Conservation (phyloP, 768 basidiomycete species). For the Hypsizygus marmoreus region DNA sequence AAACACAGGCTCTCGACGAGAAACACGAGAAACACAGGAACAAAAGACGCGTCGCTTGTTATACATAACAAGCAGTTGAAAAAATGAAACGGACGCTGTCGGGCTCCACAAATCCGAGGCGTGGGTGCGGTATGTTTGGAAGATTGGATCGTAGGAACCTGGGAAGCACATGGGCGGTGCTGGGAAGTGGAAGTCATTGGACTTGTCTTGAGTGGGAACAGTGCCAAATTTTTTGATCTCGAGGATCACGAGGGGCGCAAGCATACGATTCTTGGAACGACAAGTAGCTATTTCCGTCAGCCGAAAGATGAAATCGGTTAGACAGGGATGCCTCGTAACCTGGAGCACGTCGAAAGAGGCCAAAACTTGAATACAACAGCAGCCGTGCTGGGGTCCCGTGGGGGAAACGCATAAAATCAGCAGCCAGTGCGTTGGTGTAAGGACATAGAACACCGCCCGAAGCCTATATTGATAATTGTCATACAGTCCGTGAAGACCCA, state of each 20-base stretch:
- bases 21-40: constrained; percentile 16
- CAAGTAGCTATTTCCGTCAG: too few species aligned
- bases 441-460: too few species aligned
- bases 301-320: too few species aligned
- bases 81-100: constrained; percentile 4
- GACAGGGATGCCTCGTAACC: too few species aligned
- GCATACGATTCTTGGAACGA: too few species aligned
- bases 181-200: constrained; percentile 21
- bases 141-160: constrained; percentile 25
- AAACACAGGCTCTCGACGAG: constrained; percentile 13
- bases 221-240: constrained; percentile 7
- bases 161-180: constrained; percentile 24
- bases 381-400: too few species aligned
- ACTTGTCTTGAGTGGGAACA: constrained; percentile 14
- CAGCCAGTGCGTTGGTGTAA: too few species aligned
- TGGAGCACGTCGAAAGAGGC: too few species aligned
- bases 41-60: constrained; percentile 12
- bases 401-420: too few species aligned
- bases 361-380: too few species aligned
- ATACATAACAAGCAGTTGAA: constrained; percentile 12
- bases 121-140: neutral
- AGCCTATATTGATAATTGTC: too few species aligned
- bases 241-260: constrained; percentile 8
- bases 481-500: too few species aligned
- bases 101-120: constrained; percentile 15